These are phyloP conservation scores for Dillenia suffruticosa DNA, from an alignment of 164 flowering plant genomes.

Conservation along the genomic window DNA sequence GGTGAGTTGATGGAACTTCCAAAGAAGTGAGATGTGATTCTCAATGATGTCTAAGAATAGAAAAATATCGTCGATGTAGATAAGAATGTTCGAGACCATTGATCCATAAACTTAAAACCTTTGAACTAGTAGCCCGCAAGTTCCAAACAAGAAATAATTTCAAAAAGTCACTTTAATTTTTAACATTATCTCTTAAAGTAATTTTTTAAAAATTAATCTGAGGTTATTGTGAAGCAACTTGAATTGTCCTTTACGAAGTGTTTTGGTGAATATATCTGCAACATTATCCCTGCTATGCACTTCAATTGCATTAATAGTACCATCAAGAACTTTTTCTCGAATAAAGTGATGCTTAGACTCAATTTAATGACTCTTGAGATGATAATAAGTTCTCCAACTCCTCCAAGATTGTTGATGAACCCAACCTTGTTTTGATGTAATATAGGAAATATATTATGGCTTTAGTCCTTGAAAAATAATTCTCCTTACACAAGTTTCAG, in stretches of 20 bases:
- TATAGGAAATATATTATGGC: too few species aligned
- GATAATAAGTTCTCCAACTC: constrained; percentile 9
- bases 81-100: too few species aligned
- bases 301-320: not conserved
- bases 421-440: not conserved
- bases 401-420: constrained; percentile 2
- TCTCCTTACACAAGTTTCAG: constrained; percentile 1
- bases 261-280: not conserved
- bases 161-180: too few species aligned
- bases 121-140: too few species aligned
- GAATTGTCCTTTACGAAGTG: not conserved
- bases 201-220: too few species aligned
- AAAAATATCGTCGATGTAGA: too few species aligned
- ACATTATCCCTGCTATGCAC: not conserved
- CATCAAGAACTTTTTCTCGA: not conserved
- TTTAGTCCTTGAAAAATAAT: constrained; percentile 4
- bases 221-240: not conserved
- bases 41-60: too few species aligned
- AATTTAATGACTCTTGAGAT: constrained; percentile 4
- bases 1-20: too few species aligned
- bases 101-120: too few species aligned
- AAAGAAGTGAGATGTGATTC: too few species aligned
- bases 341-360: not conserved
- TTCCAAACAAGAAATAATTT: too few species aligned
- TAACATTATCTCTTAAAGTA: not conserved